phyloP scores from a whole-genome alignment of 2,329 filamentous ascomycete genomes.

The Phialemoniopsis sp. region DNA sequence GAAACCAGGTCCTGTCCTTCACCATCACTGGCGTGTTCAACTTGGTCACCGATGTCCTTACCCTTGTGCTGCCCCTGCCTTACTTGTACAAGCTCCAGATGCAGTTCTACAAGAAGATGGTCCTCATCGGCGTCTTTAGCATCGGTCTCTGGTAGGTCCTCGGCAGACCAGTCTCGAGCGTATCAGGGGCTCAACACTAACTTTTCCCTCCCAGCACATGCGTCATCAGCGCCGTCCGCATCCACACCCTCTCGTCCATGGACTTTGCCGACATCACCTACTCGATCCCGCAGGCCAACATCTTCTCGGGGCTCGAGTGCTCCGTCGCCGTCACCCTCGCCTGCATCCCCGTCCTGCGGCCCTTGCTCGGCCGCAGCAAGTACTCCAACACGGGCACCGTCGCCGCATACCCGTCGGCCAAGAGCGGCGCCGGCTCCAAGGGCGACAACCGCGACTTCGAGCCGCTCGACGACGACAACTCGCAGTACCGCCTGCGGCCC shows the following conservation, averaged over 20 bases:
- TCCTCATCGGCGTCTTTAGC: constrained; percentile 21
- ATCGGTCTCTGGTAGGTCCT: constrained; percentile 25
- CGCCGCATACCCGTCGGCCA: constrained; percentile 9
- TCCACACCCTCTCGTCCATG: constrained; percentile 23
- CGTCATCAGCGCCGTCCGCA: constrained; percentile 27
- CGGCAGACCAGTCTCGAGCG: too few species aligned
- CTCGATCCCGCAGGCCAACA: too few species aligned
- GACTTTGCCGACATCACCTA: constrained; percentile 28
- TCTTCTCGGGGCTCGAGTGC: too few species aligned
- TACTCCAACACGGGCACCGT: constrained; percentile 11
- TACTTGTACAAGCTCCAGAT: constrained; percentile 23
- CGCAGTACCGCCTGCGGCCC: constrained; percentile 19
- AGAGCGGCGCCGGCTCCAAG: constrained; percentile 4
- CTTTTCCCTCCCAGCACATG: constrained; percentile 19
- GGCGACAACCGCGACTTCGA: constrained; percentile 15
- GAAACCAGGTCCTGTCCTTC: constrained; percentile 21
- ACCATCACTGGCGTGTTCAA: constrained; percentile 23
- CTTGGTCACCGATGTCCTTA: constrained; percentile 23
- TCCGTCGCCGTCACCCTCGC: constrained; percentile 30
- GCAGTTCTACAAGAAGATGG: constrained; percentile 20
- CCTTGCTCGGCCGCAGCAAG: constrained; percentile 27
- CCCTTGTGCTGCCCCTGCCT: constrained; percentile 23
- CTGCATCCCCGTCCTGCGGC: constrained; percentile 34
- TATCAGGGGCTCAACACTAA: background rate
- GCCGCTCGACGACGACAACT: constrained; percentile 19